These are phyloP conservation scores for Acrocalymma vagum DNA, from an alignment of 2,329 filamentous ascomycete species.

Conservation along the genomic window DNA sequence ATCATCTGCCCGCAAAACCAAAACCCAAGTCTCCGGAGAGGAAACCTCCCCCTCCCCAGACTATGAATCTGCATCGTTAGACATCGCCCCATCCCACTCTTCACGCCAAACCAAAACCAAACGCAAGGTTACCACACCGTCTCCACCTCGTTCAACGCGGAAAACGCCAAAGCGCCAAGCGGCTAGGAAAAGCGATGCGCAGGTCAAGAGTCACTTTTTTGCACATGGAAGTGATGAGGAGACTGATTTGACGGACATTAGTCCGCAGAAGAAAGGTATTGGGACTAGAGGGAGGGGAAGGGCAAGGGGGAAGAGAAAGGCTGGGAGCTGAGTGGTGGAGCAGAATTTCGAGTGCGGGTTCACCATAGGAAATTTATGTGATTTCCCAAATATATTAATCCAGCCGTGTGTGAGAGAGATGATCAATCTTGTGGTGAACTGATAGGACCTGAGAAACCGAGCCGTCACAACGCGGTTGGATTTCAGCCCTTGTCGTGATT, in stretches of 20 bases:
- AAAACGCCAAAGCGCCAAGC: slow-evolving; percentile 33
- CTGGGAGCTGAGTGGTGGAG: background rate
- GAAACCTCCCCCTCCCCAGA: slow-evolving; percentile 12
- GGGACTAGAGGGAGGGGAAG: slow-evolving; percentile 11
- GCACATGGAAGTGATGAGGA: slow-evolving; percentile 39
- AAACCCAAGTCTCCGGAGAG: slow-evolving; percentile 18
- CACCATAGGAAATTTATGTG: too few species aligned
- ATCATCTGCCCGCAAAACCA: too few species aligned
- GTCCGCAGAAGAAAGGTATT: slow-evolving; percentile 22
- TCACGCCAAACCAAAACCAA: background rate
- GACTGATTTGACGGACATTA: slow-evolving; percentile 39
- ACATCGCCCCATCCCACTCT: slow-evolving; percentile 11
- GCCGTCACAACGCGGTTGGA: too few species aligned
- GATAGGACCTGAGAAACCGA: too few species aligned
- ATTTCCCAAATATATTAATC: too few species aligned
- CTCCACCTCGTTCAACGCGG: slow-evolving; percentile 16
- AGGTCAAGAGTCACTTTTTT: slow-evolving; percentile 45
- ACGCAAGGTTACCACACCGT: slow-evolving; percentile 9
- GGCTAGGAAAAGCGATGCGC: slow-evolving; percentile 36
- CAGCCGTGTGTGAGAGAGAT: too few species aligned
- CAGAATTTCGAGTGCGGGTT: too few species aligned
- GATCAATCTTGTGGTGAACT: too few species aligned
- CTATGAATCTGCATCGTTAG: slow-evolving; percentile 18
- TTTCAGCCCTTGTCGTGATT: too few species aligned
- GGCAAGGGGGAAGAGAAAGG: slow-evolving; percentile 12